Evolutionary conservation across 257 asterid species (phyloP).

Genomic region (Ajuga chamaepitys): DNA sequence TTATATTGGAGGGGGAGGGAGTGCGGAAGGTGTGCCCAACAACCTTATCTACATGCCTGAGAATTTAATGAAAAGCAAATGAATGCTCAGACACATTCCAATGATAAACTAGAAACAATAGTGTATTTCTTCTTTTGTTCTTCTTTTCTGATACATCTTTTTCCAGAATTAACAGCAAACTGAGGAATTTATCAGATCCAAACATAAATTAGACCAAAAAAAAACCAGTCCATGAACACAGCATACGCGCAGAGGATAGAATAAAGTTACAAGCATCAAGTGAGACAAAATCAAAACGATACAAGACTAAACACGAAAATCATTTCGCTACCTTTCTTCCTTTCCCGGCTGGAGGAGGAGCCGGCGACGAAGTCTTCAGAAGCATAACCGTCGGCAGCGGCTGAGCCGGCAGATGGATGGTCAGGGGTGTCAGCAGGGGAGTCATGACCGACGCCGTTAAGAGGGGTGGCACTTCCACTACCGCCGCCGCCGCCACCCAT

Average conservation of each 20-base stretch:
- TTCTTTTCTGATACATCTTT: background rate
- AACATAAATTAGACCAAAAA: background rate
- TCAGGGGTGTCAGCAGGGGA: conserved; percentile 87
- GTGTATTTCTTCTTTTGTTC: background rate
- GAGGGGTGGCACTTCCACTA: conserved; percentile 47
- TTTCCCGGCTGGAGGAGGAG: conserved; percentile 82
- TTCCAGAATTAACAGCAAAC: background rate
- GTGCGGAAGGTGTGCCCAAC: no score
- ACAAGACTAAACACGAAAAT: background rate
- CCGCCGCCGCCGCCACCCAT: conserved; percentile 40
- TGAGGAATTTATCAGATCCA: conserved; percentile 22
- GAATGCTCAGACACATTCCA: background rate
- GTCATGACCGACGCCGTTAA: conserved; percentile 52
- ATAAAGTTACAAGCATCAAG: background rate
- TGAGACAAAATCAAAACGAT: background rate
- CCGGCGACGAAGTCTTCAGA: conserved; percentile 95
- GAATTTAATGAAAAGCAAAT: background rate
- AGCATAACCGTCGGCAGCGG: conserved; percentile 74
- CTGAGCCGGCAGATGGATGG: conserved; percentile 63
- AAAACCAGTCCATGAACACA: background rate
- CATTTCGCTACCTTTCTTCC: conserved; percentile 68
- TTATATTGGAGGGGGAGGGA: no score
- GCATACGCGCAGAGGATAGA: background rate
- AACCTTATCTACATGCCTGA: no score
- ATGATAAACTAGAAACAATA: background rate